Evolutionary conservation across 2,329 filamentous ascomycete genomes (phyloP), one percentile per base, ranked within the genome.

Genomic region (Scedosporium dehoogii): DNA sequence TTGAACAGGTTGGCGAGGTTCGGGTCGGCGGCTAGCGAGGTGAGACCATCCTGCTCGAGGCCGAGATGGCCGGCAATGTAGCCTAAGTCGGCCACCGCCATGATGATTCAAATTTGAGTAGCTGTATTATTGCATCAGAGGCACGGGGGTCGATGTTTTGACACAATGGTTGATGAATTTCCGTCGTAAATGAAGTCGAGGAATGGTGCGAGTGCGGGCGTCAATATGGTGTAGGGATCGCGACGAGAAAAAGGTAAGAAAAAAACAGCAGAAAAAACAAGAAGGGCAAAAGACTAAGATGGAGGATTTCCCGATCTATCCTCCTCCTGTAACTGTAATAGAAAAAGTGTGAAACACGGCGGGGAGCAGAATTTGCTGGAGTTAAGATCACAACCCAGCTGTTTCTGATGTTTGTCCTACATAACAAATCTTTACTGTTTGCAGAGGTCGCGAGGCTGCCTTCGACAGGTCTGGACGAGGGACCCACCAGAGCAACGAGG

Each of bases 1-100:
- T 85, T 80, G 48, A 99, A 82, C 60, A 99, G 80, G 51, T 84
- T 79, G 63, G 84, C 82, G 66, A 97, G 89, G 3, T 92, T 97
- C 58, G 90, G 90, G 46, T 83, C 80, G 63, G 87, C 85, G 48
- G 86, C 78, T 68, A 87, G 75, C 25, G 81, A 79, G 58, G 81
- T 77, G 58, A 93, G 72, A 27, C 82, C 85, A 21, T 81, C 77
- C 75, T 90, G 82, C 29, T 88, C 82, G 72, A 92, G 77, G 70
- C 84, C 82, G 70, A 89, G 84, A 70, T 90, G 87, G 73, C 84
- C 81, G 73, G 89, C 86, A 69, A 93, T 77, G 76, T 90, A 91
- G 75, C 82, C 83, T 67, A 87, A 78, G 77, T 93, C 89, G 70
- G 92, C 73, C 67, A 72, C 74, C 65, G 73, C 73, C 60, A 62